phyloP scores from a whole-genome alignment of 805 yeast species.

The Scheffersomyces amazonensis region DNA sequence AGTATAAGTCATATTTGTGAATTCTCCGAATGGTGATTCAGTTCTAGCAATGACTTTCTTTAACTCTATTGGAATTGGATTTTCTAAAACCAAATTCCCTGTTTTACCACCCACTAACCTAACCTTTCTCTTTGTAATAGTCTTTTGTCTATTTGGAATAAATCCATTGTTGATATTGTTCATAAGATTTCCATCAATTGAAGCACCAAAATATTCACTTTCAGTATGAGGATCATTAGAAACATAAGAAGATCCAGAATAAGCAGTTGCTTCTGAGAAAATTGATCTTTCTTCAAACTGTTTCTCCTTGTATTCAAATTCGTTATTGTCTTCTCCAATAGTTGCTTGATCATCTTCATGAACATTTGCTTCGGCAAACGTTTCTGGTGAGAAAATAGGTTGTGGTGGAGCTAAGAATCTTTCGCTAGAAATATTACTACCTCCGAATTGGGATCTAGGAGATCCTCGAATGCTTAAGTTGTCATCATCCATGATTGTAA shows the following conservation, averaged over 20 bases:
- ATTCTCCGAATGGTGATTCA: slow-evolving; percentile 78
- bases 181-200: slow-evolving; percentile 48
- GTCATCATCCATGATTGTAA: slow-evolving; percentile 42
- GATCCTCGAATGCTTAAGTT: slow-evolving; percentile 31
- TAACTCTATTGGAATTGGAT: slow-evolving; percentile 90
- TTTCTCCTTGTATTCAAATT: slow-evolving; percentile 29
- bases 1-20: slow-evolving; percentile 93
- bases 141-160: slow-evolving; percentile 64
- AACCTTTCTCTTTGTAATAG: slow-evolving; percentile 69
- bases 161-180: slow-evolving; percentile 37
- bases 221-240: slow-evolving; percentile 20
- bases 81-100: slow-evolving; percentile 86
- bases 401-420: slow-evolving; percentile 61
- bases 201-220: slow-evolving; percentile 41
- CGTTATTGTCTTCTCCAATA: slow-evolving; percentile 18
- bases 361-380: slow-evolving; percentile 57
- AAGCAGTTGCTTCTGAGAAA: slow-evolving; percentile 34
- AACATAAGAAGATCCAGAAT: slow-evolving; percentile 27
- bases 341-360: slow-evolving; percentile 28
- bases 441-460: slow-evolving; percentile 25
- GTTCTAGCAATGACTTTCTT: slow-evolving; percentile 81
- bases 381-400: slow-evolving; percentile 61
- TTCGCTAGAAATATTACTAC: slow-evolving; percentile 40
- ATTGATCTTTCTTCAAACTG: slow-evolving; percentile 32
- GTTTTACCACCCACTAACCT: slow-evolving; percentile 56